Percentiles rank a stretch among this genome's conserved stretches.
Conservation (phyloP, 306 rosid genomes). For the Cucurbita pepo region DNA sequence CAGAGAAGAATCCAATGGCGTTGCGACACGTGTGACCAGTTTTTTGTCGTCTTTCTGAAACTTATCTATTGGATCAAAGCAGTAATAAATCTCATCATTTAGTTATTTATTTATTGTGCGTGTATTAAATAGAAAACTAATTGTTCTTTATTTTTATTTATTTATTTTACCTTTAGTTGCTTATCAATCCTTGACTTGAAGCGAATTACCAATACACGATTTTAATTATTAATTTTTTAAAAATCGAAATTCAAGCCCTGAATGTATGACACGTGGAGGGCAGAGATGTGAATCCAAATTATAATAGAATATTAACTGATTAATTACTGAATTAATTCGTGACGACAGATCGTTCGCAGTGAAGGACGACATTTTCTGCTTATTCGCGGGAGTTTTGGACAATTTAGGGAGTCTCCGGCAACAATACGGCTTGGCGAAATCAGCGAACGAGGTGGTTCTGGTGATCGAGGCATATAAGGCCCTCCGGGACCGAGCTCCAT, state of each 20-base stretch:
- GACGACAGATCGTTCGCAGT: conserved; percentile 76
- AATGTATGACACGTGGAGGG: neutral
- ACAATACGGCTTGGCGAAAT: conserved; percentile 71
- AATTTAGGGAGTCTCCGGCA: conserved; percentile 79
- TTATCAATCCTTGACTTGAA: neutral
- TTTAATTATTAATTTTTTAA: no score
- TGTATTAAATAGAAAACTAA: neutral
- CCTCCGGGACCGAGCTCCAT: conserved; percentile 83
- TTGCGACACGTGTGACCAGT: neutral
- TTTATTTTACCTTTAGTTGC: neutral
- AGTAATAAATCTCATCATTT: no score
- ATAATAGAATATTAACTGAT: no score
- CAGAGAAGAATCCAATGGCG: neutral
- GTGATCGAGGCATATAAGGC: conserved; percentile 93
- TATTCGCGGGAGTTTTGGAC: conserved; percentile 79
- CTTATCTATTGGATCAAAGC: neutral
- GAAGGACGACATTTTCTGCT: conserved; percentile 81
- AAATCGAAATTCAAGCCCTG: neutral
- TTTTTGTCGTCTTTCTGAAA: neutral
- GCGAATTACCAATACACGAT: no score
- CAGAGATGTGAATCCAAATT: neutral
- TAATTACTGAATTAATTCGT: neutral
- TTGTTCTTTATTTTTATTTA: neutral
- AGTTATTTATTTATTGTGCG: neutral
- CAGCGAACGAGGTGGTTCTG: conserved; percentile 61